Conservation (phyloP, 257 asterid species). For the Solanum rostratum region DNA sequence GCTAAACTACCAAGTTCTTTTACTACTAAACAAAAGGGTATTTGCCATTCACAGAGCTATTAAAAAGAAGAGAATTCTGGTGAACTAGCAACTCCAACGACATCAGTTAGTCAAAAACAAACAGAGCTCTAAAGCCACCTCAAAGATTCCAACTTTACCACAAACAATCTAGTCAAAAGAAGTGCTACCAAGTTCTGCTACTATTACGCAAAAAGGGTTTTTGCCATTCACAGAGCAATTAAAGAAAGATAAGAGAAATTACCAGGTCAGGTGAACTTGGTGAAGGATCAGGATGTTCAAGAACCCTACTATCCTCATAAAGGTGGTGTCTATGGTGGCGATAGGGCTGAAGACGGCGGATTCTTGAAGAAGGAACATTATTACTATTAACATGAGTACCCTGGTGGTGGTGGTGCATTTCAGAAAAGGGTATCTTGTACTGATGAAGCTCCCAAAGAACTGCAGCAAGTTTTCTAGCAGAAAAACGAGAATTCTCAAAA, state of each 20-base stretch:
- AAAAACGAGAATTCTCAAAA: slow-evolving; percentile 23
- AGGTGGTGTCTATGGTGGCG: slow-evolving; percentile 20
- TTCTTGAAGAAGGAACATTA: slow-evolving; percentile 33
- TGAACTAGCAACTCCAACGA: neutral
- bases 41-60: neutral
- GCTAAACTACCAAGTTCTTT: neutral
- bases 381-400: slow-evolving; percentile 7
- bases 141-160: neutral
- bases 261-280: slow-evolving; percentile 67
- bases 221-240: neutral
- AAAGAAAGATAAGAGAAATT: neutral
- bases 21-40: neutral
- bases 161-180: neutral
- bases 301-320: slow-evolving; percentile 28
- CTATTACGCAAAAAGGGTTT: neutral
- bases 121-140: neutral
- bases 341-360: slow-evolving; percentile 46
- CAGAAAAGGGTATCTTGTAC: slow-evolving; percentile 34
- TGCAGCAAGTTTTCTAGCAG: slow-evolving; percentile 88
- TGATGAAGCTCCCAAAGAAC: slow-evolving; percentile 71
- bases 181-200: neutral
- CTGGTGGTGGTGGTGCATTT: slow-evolving; percentile 57
- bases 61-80: neutral
- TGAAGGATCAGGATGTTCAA: slow-evolving; percentile 47
- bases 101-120: neutral